Evolutionary conservation across 129 eudicot species (phyloP).

Genomic region (Saussurea involucrata): DNA sequence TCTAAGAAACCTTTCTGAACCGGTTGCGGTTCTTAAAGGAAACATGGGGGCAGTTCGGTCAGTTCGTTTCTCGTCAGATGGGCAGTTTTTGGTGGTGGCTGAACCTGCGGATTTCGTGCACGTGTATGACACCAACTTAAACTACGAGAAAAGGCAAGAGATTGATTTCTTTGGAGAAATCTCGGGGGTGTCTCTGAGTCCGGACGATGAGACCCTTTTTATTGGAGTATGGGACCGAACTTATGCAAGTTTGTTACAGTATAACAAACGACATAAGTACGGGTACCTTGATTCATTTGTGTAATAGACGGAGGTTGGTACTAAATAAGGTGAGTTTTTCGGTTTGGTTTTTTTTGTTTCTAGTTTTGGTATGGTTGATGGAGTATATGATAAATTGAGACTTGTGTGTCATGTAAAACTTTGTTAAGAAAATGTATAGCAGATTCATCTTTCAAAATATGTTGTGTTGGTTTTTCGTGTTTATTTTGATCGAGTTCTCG

Average conservation of each 20-base stretch:
- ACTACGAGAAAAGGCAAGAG: constrained; percentile 57
- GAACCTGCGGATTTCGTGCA: constrained; percentile 94
- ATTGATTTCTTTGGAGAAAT: constrained; percentile 93
- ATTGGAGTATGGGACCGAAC: constrained; percentile 95
- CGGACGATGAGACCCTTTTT: constrained; percentile 65
- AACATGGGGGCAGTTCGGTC: constrained; percentile 87
- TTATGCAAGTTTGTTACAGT: constrained; percentile 80
- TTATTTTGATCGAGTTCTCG: too few species aligned
- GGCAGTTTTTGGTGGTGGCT: constrained; percentile 69
- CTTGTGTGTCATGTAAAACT: neutral
- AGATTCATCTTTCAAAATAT: neutral
- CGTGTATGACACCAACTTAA: constrained; percentile 31
- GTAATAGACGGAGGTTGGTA: constrained; percentile 14
- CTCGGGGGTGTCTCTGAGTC: constrained; percentile 75
- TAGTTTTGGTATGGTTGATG: constrained; percentile 23
- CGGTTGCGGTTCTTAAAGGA: constrained; percentile 65
- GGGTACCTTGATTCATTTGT: constrained; percentile 59
- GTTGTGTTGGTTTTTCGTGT: neutral
- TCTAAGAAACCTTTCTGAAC: constrained; percentile 57
- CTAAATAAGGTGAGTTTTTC: constrained; percentile 14
- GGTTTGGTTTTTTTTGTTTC: neutral
- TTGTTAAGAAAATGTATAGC: neutral
- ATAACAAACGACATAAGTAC: constrained; percentile 41
- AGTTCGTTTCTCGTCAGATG: constrained; percentile 74
- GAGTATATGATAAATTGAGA: neutral